Base-by-base conservation (phyloP, 495 filamentous ascomycete genomes). In the Thozetella sp. region DNA sequence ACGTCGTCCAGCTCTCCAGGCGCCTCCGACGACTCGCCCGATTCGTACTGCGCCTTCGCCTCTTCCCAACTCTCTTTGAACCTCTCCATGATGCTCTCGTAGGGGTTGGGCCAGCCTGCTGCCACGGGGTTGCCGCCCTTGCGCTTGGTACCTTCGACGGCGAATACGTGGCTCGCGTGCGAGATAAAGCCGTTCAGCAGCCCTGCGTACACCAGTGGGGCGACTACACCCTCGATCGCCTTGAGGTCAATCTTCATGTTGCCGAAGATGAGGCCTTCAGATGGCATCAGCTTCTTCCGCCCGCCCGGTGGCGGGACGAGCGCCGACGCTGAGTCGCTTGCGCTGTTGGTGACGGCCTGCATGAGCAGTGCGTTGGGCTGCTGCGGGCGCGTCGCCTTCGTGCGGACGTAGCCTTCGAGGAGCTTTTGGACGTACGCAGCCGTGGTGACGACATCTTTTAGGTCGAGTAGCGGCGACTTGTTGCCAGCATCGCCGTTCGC, bases 101-200 rank as follows among this genome's bases (percentile, higher is more conserved):
- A 70, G 2, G 66, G 61, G 6, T 40, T 58, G 11, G 79, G 79
- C 79, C 79, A 82, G 0, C 79, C 79, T 1, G 79, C 79, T 19
- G 60, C 57, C 9, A 76, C 70, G 3, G 79, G 70, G 26, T 77
- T 78, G n/a, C 79, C 76, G 13, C 66, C 69, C 50, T 76, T 84
- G 53, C 82, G 74, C 66, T 90, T 90, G 17, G 91, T 85, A 6
- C 95, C 93, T 25, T 90, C 84, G 34, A 97, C 89, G 3, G 92
- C 93, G 60, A 96, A 96, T 20, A 87, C 85, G 25, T 79, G 82
- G 63, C 87, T 87, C 27, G 81, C 76, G 63, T 95, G 90, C 12
- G 90, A 90, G 22, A 97, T 82, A 63, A 93, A 99, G 3, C 95
- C 95, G 57, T 88, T 87, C 53, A 97, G 80, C n/a, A 97, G 77